phyloP scores from a whole-genome alignment of 1,284 basidiomycete genomes.

The Butyriboletus pseudospeciosus region DNA sequence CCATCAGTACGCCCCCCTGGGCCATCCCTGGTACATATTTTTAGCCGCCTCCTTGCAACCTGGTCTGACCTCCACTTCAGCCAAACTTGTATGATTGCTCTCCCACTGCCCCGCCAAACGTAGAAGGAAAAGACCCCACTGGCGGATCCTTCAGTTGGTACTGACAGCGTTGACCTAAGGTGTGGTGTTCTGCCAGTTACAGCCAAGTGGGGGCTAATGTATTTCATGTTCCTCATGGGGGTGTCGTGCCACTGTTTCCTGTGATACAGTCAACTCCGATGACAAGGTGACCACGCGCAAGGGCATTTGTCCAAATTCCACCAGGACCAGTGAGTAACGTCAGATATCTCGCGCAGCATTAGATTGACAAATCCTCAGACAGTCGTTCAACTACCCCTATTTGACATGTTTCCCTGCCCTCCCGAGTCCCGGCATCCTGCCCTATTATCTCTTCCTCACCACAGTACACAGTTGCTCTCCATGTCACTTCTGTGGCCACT shows the following conservation, averaged over 20 bases:
- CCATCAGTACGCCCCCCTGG: slow-evolving; percentile 24
- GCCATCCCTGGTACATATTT: slow-evolving; percentile 20
- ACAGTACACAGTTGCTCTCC: too few species aligned
- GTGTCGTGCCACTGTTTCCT: slow-evolving; percentile 27
- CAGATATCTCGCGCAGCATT: not conserved
- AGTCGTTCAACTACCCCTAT: not conserved
- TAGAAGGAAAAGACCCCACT: slow-evolving; percentile 14
- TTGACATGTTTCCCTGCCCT: too few species aligned
- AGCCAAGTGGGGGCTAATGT: not conserved
- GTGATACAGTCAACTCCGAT: slow-evolving; percentile 11
- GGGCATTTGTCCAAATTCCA: slow-evolving; percentile 32
- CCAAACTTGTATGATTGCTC: slow-evolving; percentile 27
- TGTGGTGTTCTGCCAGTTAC: slow-evolving; percentile 3
- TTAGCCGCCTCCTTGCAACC: not conserved
- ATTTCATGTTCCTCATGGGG: slow-evolving; percentile 12
- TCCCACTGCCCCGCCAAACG: slow-evolving; percentile 21
- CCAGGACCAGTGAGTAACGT: slow-evolving; percentile 29
- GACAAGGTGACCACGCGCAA: slow-evolving; percentile 12
- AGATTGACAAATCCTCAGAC: slow-evolving; percentile 36
- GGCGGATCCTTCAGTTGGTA: slow-evolving; percentile 26
- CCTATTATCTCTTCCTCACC: too few species aligned
- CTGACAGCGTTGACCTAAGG: slow-evolving; percentile 7
- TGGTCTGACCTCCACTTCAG: slow-evolving; percentile 10
- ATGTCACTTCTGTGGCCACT: too few species aligned
- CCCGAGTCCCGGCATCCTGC: too few species aligned